A percentile compares a stretch with the other conserved stretches of the same genome.
Evolutionary conservation across 768 basidiomycete species (phyloP).

Genomic region (Boletus vinaceobasis): DNA sequence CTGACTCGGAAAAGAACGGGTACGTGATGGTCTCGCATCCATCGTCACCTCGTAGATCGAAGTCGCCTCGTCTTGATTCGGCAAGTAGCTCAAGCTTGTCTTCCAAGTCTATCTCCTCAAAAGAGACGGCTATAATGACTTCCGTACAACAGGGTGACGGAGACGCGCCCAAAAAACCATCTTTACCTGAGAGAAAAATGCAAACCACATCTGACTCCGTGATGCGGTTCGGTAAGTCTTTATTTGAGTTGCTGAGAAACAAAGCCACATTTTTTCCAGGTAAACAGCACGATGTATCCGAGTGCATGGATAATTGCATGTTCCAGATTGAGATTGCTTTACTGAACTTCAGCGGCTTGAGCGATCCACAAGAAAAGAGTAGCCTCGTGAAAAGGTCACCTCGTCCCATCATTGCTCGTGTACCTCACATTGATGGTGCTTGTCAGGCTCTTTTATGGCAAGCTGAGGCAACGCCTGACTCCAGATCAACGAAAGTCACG

Average conservation of each 20-base stretch:
- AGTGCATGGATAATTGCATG: conserved; percentile 99
- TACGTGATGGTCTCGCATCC: conserved; percentile 41
- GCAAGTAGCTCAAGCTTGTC: conserved; percentile 31
- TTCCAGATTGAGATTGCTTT: conserved; percentile 96
- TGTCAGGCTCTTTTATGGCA: conserved; percentile 81
- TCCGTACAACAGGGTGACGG: conserved; percentile 18
- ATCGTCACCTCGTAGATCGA: conserved; percentile 34
- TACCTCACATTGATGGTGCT: conserved; percentile 3
- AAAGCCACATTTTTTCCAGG: conserved; percentile 43
- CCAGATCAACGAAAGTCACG: conserved; percentile 40
- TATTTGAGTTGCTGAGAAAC: background rate
- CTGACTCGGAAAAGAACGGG: conserved; percentile 40
- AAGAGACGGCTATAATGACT: conserved; percentile 33
- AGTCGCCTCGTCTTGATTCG: conserved; percentile 32
- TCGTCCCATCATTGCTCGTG: background rate
- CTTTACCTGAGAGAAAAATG: conserved; percentile 54
- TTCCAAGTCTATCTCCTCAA: conserved; percentile 18
- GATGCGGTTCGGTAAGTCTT: conserved; percentile 83
- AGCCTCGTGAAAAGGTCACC: conserved; percentile 80
- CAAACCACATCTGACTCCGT: conserved; percentile 60
- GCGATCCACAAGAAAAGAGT: conserved; percentile 50
- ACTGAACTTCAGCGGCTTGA: conserved; percentile 58
- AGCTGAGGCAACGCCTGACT: conserved; percentile 62
- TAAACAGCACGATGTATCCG: conserved; percentile 95
- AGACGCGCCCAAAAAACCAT: conserved; percentile 43